These are phyloP conservation scores for Boletus pseudopeckii DNA, from an alignment of 768 basidiomycete genomes.

Conservation along the genomic window DNA sequence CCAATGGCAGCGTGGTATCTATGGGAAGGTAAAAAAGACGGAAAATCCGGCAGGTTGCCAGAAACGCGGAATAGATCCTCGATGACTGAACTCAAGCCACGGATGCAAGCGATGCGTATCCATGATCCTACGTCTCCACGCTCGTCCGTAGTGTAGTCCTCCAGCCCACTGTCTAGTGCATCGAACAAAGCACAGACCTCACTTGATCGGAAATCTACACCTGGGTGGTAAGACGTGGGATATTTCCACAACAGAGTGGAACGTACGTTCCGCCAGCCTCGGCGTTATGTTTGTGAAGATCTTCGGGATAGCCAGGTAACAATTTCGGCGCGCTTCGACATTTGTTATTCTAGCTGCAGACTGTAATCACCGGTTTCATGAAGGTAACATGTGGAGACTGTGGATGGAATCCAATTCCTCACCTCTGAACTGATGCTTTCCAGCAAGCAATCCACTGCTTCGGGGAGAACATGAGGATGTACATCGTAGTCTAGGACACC, in stretches of 20 bases:
- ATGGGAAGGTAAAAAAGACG: constrained; percentile 56
- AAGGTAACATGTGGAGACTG: constrained; percentile 19
- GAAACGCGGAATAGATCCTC: constrained; percentile 49
- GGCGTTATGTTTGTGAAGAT: constrained; percentile 46
- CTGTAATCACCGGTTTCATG: constrained; percentile 25
- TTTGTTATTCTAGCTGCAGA: constrained; percentile 38
- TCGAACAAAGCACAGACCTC: constrained; percentile 48
- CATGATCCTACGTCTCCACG: constrained; percentile 97
- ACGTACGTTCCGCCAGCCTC: constrained; percentile 45
- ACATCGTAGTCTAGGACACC: constrained; percentile 65
- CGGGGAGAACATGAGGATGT: constrained; percentile 50
- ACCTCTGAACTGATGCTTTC: constrained; percentile 56
- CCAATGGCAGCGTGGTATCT: constrained; percentile 56
- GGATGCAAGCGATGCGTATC: constrained; percentile 79
- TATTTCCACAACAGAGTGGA: constrained; percentile 7
- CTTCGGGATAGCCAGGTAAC: constrained; percentile 42
- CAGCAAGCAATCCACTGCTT: constrained; percentile 57
- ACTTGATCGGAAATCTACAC: constrained; percentile 46
- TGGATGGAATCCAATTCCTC: constrained; percentile 25
- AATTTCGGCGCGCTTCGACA: constrained; percentile 60
- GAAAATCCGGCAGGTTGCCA: constrained; percentile 41
- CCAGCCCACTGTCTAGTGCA: constrained; percentile 64
- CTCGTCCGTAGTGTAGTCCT: constrained; percentile 91
- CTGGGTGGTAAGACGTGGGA: constrained; percentile 9
- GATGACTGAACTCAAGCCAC: constrained; percentile 55